Evolutionary conservation across 139 green algal species (phyloP), one percentile per base, ranked within the genome.

Genomic region (Penium margaritaceum): DNA sequence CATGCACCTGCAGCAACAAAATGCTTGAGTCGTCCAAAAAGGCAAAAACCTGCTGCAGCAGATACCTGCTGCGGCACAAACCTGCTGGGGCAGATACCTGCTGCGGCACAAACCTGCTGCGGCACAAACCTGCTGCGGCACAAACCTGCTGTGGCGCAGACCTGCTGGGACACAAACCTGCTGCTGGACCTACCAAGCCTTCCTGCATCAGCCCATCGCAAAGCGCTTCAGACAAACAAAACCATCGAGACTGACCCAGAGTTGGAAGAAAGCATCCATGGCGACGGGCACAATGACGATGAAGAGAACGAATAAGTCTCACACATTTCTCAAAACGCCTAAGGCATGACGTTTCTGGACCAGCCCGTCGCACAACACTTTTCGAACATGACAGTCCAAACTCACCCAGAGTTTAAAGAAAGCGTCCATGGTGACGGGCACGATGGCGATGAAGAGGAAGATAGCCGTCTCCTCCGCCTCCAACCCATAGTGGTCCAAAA

Each of bases 371-470:
- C 41, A 51, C 9, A 51, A 51, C 41, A 12, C 41, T 12, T 21
- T 51, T 7, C 7, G 9, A 21, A 12, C 7, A 51, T 12, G 41
- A 51, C 44, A 55, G 19, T 55, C 19, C n/a, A 55, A 39, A 19
- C 71, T 2, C 35, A 79, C 72, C 75, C 75, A 81, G 35, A 80
- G 69, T 47, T 81, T 81, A 47, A 81, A 81, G n/a, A 78, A 37
- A 0, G 53, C 55, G 69, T 81, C 75, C 14, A 81, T 82, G 46
- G 75, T 81, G 36, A 81, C 75, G 24, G 75, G 75, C 29, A 81
- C 75, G 14, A 38, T 81, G 21, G 75, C 74, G 19, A 81, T 37
- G 9, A 81, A 81, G 30, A 81, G 30, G 39, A 80, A 83, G 47
- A 81, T 78, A 0, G 44, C 33, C 5, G 9, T 32, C 33, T 84